Conservation (phyloP, 495 filamentous ascomycete species). For the Hypoxylon intermedium region DNA sequence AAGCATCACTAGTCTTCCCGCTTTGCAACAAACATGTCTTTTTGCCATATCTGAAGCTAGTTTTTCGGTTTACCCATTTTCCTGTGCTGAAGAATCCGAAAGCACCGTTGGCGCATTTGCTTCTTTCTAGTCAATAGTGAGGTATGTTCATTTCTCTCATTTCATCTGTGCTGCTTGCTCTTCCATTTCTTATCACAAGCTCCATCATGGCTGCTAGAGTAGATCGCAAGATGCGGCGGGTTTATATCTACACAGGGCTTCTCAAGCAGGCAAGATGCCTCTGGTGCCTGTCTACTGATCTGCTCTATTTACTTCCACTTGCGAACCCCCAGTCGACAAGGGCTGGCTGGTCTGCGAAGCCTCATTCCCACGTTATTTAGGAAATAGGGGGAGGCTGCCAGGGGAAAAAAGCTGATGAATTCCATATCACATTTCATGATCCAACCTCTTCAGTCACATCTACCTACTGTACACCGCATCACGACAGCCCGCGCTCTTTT, state of each 20-base stretch:
- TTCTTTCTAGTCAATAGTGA: slow-evolving; percentile 23
- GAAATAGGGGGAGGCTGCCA: slow-evolving; percentile 29
- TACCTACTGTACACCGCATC: neutral
- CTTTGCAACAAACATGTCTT: slow-evolving; percentile 15
- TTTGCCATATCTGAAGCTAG: neutral
- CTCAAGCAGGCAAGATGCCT: too few species aligned
- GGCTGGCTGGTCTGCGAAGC: slow-evolving; percentile 24
- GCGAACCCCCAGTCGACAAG: slow-evolving; percentile 29
- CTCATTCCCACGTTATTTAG: slow-evolving; percentile 28
- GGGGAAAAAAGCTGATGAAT: slow-evolving; percentile 9
- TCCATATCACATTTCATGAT: slow-evolving; percentile 13
- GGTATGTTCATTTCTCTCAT: slow-evolving; percentile 30
- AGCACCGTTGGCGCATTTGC: slow-evolving; percentile 15
- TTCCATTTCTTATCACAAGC: slow-evolving; percentile 14
- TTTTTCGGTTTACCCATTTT: slow-evolving; percentile 1
- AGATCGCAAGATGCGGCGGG: slow-evolving; percentile 1
- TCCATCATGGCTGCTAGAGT: neutral
- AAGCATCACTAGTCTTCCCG: neutral
- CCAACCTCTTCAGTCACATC: neutral
- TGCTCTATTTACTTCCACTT: slow-evolving; percentile 31
- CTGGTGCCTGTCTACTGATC: slow-evolving; percentile 24
- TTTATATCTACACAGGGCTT: slow-evolving; percentile 1
- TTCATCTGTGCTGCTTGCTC: slow-evolving; percentile 17
- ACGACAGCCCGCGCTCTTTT: neutral
- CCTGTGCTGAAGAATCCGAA: slow-evolving; percentile 6